These are phyloP conservation scores for Trichomonascaceae sp. DNA, from an alignment of 1,139 yeast genomes.

Conservation along the genomic window DNA sequence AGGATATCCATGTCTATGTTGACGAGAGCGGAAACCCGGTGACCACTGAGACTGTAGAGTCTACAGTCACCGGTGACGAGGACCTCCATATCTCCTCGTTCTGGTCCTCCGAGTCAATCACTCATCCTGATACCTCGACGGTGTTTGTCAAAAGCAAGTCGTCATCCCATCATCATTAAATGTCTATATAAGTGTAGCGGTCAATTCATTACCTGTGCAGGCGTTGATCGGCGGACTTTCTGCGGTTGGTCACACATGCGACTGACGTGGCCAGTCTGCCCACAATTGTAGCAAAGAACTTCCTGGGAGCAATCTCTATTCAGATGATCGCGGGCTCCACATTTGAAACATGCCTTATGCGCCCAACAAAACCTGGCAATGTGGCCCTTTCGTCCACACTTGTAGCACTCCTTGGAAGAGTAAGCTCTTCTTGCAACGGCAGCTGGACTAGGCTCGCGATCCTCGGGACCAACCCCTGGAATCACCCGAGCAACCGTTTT, in stretches of 20 bases:
- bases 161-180: too few relatives aligned
- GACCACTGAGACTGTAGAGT: not conserved
- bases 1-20: not conserved
- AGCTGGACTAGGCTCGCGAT: slow-evolving; percentile 1
- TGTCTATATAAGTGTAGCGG: too few relatives aligned
- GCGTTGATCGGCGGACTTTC: too few relatives aligned
- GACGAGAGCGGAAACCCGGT: not conserved
- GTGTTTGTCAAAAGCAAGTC: too few relatives aligned
- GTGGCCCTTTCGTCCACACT: slow-evolving; percentile 90
- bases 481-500: slow-evolving; percentile 7
- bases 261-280: slow-evolving; percentile 82
- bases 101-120: too few relatives aligned
- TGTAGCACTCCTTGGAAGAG: slow-evolving; percentile 50
- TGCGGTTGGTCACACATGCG: slow-evolving; percentile 60
- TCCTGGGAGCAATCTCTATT: slow-evolving; percentile 65
- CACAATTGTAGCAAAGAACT: slow-evolving; percentile 86
- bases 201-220: too few relatives aligned
- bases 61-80: too few relatives aligned
- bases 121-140: too few relatives aligned
- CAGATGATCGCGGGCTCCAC: slow-evolving; percentile 84
- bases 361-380: slow-evolving; percentile 80
- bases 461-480: slow-evolving; percentile 2
- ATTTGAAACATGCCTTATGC: slow-evolving; percentile 72
- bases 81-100: too few relatives aligned
- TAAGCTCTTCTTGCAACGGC: not conserved